These are phyloP conservation scores for Verticillium zaregamsianum DNA, from an alignment of 2,329 filamentous ascomycete species.

Conservation along the genomic window DNA sequence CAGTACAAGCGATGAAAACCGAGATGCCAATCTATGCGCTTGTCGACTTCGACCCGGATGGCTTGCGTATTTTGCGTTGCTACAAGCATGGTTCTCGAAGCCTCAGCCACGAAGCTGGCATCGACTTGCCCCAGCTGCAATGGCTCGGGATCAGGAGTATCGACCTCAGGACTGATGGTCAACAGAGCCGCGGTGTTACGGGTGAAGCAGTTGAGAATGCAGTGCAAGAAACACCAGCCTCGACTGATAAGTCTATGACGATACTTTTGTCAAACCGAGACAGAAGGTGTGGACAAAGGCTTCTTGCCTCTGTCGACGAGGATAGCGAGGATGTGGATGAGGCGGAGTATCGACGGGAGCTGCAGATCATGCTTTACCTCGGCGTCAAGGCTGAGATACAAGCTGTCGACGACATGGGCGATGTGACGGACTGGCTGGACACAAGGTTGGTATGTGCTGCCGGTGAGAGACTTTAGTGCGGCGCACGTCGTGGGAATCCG, in stretches of 20 bases:
- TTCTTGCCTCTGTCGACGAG: slow-evolving; percentile 39
- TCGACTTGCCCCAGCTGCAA: slow-evolving; percentile 44
- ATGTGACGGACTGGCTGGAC: slow-evolving; percentile 48
- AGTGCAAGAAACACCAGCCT: slow-evolving; percentile 12
- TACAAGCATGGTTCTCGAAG: slow-evolving; percentile 68
- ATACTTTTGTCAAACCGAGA: slow-evolving; percentile 49
- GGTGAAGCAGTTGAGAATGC: background rate
- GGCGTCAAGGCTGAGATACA: slow-evolving; percentile 77
- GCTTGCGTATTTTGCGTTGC: slow-evolving; percentile 67
- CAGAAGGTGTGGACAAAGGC: slow-evolving; percentile 49
- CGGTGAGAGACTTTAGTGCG: background rate
- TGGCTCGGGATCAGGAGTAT: slow-evolving; percentile 60
- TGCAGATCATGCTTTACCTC: slow-evolving; percentile 71
- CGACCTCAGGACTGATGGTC: slow-evolving; percentile 28
- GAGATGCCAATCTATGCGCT: slow-evolving; percentile 57
- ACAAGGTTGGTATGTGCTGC: slow-evolving; percentile 23
- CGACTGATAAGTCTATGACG: slow-evolving; percentile 16
- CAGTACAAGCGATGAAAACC: slow-evolving; percentile 42
- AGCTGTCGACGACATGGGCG: slow-evolving; percentile 54
- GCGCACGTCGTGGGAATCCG: background rate
- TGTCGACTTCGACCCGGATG: slow-evolving; percentile 74
- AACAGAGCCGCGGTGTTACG: background rate
- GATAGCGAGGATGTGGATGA: slow-evolving; percentile 24
- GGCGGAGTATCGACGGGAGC: slow-evolving; percentile 43
- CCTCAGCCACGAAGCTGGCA: slow-evolving; percentile 54